These are phyloP conservation scores for Scolecobasidium constrictum DNA, from an alignment of 2,329 filamentous ascomycete genomes.

Conservation along the genomic window DNA sequence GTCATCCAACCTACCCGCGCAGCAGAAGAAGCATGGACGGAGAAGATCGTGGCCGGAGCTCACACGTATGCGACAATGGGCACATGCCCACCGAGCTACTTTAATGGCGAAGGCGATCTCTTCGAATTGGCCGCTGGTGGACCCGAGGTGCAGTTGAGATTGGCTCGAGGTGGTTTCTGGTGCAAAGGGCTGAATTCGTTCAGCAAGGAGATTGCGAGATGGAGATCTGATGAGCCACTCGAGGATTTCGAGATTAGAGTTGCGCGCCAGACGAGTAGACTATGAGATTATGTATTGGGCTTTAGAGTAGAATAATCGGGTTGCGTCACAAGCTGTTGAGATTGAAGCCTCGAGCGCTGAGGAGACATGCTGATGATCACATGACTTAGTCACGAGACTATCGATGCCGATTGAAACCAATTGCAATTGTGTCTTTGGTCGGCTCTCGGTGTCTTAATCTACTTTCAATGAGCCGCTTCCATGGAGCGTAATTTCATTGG, in stretches of 20 bases:
- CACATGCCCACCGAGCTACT: neutral
- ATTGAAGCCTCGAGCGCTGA: too few relatives aligned
- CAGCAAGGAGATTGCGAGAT: neutral
- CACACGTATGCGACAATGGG: neutral
- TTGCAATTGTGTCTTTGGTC: too few relatives aligned
- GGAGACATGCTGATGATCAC: too few relatives aligned
- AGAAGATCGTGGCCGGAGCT: neutral
- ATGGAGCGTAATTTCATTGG: too few relatives aligned
- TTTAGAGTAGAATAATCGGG: too few relatives aligned
- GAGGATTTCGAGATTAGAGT: neutral
- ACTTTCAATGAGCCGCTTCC: too few relatives aligned
- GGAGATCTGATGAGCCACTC: neutral
- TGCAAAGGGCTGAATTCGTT: neutral
- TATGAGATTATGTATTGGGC: too few relatives aligned
- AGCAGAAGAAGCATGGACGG: slow-evolving; percentile 6
- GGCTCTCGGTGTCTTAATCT: too few relatives aligned
- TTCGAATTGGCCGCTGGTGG: neutral
- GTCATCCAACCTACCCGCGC: slow-evolving; percentile 1
- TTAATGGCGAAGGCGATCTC: neutral
- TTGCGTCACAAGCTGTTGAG: too few relatives aligned
- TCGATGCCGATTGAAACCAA: too few relatives aligned
- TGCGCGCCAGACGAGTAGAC: too few relatives aligned
- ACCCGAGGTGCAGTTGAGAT: neutral
- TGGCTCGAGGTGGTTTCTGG: neutral
- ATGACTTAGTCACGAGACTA: too few relatives aligned